Base-by-base conservation (phyloP, 257 asterid species). In the Perilla frutescens region DNA sequence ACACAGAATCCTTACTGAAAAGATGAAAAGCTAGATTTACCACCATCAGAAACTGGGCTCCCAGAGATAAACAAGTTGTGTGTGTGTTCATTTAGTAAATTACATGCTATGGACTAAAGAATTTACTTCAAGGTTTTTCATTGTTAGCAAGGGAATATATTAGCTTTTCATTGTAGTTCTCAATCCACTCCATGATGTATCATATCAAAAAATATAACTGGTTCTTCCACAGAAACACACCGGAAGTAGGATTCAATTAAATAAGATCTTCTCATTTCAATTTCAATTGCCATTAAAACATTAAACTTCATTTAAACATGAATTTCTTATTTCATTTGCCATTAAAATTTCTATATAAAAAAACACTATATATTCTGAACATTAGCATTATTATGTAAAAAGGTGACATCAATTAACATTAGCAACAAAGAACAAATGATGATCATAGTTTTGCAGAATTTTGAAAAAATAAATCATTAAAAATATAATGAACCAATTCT, bases 41-140 rank as follows among this genome's bases (percentile, higher is more conserved):
- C 60, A 54, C 13, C 60, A 7, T 15, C 31, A 60, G 31, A 47
- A 44, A 64, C n/a, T 20, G 26, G 51, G 40, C 34, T 62, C n/a
- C 1, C 26, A 20, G 26, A 20, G 15, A 62, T 8, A 60, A 37
- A 62, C 8, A 45, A 8, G 4, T 62, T 44, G 29, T 1, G 12
- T 9, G 8, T 7, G 11, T 43, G 26, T 26, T 26, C 8, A 62
- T 62, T 45, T 14, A 37, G 43, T 37, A 36, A 36, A 4, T 40
- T 14, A 41, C 32, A 32, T 62, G 51, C 32, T 14, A 40, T 4
- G 3, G 7, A 14, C 51, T 31, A 62, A 41, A 40, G 44, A 15
- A 45, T 65, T 65, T 2, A 45, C 57, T 65, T 31, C 56, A 29
- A 44, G 70, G 41, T 64, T 26, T 64, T 26, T 10, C 31, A 44